Conservation (phyloP, 306 rosid species). For the Quercus parvula region DNA sequence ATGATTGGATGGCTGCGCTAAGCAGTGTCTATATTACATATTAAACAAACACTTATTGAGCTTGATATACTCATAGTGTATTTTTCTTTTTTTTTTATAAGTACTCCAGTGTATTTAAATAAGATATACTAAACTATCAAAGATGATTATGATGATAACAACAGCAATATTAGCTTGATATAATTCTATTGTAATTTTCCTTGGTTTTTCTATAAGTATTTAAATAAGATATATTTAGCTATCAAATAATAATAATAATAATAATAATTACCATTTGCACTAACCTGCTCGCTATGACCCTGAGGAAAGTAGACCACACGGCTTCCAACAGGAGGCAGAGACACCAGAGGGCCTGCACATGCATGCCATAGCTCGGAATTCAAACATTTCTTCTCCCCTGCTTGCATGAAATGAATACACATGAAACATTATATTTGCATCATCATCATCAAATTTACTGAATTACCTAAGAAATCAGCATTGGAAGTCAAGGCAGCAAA, state of each 20-base stretch:
- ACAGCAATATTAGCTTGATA: no score
- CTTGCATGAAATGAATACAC: constrained; percentile 16
- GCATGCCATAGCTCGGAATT: constrained; percentile 85
- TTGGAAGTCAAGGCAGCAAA: background rate
- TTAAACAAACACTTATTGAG: background rate
- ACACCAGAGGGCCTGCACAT: constrained; percentile 74
- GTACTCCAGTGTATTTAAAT: no score
- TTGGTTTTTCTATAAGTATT: no score
- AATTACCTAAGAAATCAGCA: constrained; percentile 1
- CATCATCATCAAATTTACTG: constrained; percentile 4
- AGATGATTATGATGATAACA: no score
- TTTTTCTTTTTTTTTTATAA: no score
- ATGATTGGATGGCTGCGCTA: no score
- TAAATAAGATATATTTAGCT: no score
- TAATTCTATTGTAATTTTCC: no score
- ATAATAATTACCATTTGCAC: background rate
- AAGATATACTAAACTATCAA: no score
- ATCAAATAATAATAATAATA: no score
- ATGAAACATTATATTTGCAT: constrained; percentile 7
- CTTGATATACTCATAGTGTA: background rate
- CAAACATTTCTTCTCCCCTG: constrained; percentile 67
- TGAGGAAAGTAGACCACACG: constrained; percentile 75
- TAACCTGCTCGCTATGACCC: constrained; percentile 80
- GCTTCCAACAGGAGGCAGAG: constrained; percentile 66
- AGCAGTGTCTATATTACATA: no score